Evolutionary conservation across 306 rosid genomes (phyloP), one percentile per base, ranked within the genome.

Genomic region (Delonix regia): DNA sequence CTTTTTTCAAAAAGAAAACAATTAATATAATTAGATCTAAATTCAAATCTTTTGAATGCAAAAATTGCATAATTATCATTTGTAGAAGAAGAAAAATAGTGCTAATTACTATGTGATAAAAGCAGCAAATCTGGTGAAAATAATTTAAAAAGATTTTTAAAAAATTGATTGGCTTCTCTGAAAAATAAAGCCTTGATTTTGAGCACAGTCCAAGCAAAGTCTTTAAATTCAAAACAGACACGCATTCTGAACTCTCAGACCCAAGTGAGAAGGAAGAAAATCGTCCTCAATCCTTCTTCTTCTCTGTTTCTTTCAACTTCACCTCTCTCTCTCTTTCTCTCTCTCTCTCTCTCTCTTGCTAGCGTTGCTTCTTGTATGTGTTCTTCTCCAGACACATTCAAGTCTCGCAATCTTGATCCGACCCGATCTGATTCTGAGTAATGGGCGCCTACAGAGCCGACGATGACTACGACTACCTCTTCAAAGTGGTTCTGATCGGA

Each of bases 401-500:
- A 38, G 42, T 10, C 45, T 13, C 38, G 45, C 62, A 27, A 51
- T 49, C 21, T 41, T 67, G 27, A 22, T 33, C 78, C 11, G 28
- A 24, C 5, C 38, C 14, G 21, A 30, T 28, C 66, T n/a, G 30
- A 9, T 30, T 60, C 16, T 41, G 14, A 28, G 7, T 1, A 8
- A 73, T 74, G 79, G 75, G 82, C 15, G 67, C 88, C 0, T 85
- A 83, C 82, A 80, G 91, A 83, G 51, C 85, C 13, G 91, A 87
- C 4, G 91, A 87, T 53, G 91, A 87, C 62, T 87, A 87, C 75
- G 91, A 87, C 71, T 87, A 87, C 79, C 88, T 87, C 30, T 87
- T 85, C 83, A 87, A 87, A 79, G 82, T 87, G 47, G 91, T 87
- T 18, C 81, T 87, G 27, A 85, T 87, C 55, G 91, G 91, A 21